These are phyloP conservation scores for Trametopsis cervina DNA, from an alignment of 768 basidiomycete species.

Conservation along the genomic window DNA sequence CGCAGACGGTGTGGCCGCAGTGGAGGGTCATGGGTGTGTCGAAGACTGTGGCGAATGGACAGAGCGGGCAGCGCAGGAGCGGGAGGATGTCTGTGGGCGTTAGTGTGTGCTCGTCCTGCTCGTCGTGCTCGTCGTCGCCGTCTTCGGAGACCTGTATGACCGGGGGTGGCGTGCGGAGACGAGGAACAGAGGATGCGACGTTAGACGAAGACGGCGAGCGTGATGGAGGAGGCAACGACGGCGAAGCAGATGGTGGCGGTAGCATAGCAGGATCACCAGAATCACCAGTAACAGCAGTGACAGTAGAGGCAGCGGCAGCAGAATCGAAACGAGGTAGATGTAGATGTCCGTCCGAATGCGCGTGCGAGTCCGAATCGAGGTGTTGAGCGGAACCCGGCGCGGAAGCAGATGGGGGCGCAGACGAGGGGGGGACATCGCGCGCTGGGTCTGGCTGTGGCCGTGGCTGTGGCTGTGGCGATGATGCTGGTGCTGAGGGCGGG, in stretches of 20 bases:
- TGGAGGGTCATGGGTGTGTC: constrained; percentile 48
- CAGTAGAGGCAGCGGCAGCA: too few species aligned
- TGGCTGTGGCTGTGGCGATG: too few species aligned
- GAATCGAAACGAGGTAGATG: too few species aligned
- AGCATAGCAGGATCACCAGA: too few species aligned
- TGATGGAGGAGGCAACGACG: not conserved
- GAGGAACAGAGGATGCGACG: not conserved
- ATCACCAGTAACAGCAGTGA: too few species aligned
- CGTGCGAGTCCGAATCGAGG: too few species aligned
- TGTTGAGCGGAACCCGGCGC: not conserved
- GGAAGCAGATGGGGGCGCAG: not conserved
- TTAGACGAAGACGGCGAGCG: not conserved
- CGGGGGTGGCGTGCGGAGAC: not conserved
- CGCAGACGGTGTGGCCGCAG: constrained; percentile 83
- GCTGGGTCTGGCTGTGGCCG: too few species aligned
- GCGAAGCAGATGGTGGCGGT: not conserved
- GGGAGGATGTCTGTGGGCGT: constrained; percentile 25
- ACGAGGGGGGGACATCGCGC: not conserved
- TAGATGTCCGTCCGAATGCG: too few species aligned
- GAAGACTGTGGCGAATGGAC: constrained; percentile 32
- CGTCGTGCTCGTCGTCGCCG: not conserved
- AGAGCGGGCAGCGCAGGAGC: constrained; percentile 50
- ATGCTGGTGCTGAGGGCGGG: too few species aligned
- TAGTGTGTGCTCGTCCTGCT: not conserved
- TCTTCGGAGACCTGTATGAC: not conserved